Base-by-base conservation (phyloP, 2,329 filamentous ascomycete genomes). In the Ophiostoma populinum region DNA sequence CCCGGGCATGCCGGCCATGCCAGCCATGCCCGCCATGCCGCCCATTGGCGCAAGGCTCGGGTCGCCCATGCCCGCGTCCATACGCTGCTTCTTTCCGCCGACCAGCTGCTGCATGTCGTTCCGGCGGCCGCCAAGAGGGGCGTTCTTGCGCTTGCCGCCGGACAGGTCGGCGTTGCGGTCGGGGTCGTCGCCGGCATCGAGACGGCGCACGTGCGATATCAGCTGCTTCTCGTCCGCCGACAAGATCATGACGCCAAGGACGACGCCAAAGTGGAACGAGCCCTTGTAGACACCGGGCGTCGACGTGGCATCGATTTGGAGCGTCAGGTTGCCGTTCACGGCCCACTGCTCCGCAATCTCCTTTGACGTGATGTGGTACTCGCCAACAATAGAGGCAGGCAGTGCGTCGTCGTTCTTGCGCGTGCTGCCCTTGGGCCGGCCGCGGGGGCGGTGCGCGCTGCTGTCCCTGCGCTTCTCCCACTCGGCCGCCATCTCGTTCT, bases 201-300 rank as follows among this genome's bases (percentile, higher is more conserved):
- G 40, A 7, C 38, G 39, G 30, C 42, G 39, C 37, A 46, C 44
- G 37, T 53, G 48, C 32, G 30, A 29, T 9, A 48, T 38, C 8
- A 53, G 32, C 24, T 39, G 33, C 19, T 41, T 38, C 38, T 49
- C 39, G 35, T 49, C 43, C 16, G 39, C 39, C 3, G 47, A 45
- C 11, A 51, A 32, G 4, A 50, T 35, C 47, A 53, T 50, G 16
- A 49, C 42, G 24, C 51, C 50, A 18, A 50, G 40, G 5, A 52
- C 22, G 18, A 50, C 37, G 13, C 52, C 46, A 38, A 52, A 51
- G 36, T 54, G 42, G 30, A 54, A 51, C 12, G 45, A 42, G 24
- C 40, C 49, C 37, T 47, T 41, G 40, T 46, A 53, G 32, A 53
- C 37, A 24, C 47, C 47, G 3, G 43, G 32, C 10, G 44, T 40